phyloP scores from a whole-genome alignment of 2,329 filamentous ascomycete genomes.

The Clonostachys byssicola region DNA sequence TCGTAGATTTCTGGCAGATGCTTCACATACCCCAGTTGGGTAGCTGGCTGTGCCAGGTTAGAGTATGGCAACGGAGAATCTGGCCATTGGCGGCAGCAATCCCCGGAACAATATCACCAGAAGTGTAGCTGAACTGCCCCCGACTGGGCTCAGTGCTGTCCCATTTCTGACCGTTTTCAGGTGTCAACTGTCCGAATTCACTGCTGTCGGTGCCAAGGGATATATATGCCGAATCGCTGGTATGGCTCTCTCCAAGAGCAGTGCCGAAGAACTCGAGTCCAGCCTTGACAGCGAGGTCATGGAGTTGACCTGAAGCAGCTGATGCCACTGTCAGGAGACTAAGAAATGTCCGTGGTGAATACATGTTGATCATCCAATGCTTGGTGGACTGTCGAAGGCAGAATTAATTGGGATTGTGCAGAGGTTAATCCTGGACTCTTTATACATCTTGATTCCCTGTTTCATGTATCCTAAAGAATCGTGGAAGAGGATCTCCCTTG shows the following conservation, averaged over 20 bases:
- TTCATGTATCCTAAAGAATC: no score
- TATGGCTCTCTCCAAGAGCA: constrained; percentile 56
- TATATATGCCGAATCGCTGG: constrained; percentile 51
- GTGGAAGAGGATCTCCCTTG: no score
- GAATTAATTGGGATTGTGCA: no score
- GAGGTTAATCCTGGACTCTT: no score
- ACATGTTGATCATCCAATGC: no score
- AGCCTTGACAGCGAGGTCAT: constrained; percentile 48
- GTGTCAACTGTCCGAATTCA: constrained; percentile 63
- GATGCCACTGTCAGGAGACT: no score
- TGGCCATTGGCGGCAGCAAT: constrained; percentile 42
- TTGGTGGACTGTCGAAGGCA: no score
- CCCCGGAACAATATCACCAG: constrained; percentile 48
- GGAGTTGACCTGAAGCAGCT: constrained; percentile 23
- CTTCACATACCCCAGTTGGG: neutral
- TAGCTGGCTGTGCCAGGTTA: constrained; percentile 24
- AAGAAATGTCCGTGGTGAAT: no score
- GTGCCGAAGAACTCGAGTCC: constrained; percentile 62
- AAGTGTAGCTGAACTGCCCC: constrained; percentile 52
- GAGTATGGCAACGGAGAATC: constrained; percentile 58
- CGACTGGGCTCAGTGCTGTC: constrained; percentile 54
- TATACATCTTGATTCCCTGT: no score
- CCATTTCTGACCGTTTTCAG: constrained; percentile 63
- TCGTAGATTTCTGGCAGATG: neutral
- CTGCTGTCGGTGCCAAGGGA: constrained; percentile 46